Base-by-base conservation (phyloP, 768 basidiomycete genomes). In the Phlebiopsis flavidoalba region DNA sequence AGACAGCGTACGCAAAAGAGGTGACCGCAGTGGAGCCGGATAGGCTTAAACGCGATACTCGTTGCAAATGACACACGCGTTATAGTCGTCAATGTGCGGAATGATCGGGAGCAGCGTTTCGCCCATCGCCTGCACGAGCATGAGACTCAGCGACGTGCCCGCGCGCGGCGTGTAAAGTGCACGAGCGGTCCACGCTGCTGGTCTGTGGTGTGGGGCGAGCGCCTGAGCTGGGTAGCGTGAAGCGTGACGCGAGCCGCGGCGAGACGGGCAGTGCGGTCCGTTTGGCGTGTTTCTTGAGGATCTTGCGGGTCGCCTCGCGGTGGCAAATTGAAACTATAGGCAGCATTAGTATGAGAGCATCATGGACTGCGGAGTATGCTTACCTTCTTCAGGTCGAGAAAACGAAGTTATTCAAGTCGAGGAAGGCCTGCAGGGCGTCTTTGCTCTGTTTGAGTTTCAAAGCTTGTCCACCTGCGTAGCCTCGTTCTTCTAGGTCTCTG, bases 261-360 rank as follows among this genome's bases (percentile, higher is more conserved):
- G 87, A 80, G 64, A 89, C 78, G 0, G 91, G 88, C 8, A 98
- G 76, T 0, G 90, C 85, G 0, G 94, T 96, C 3, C 92, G 86
- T 70, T 96, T 96, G 31, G 91, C 82, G 69, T 95, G 95, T 70
- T 97, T 97, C 79, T 96, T 96, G 55, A 96, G 81, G 61, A 94
- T 94, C 75, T 97, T 97, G 37, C 93, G 84, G 2, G 88, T 90
- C 1, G 94, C 95, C 72, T 96, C 93, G 7, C 87, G 68, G 93
- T 96, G 7, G 91, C 93, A 43, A 81, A 69, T 67, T 93, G 88
- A 69, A 94, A 92, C 89, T 90, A 60, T 2, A 35, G 12, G 52
- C 24, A 47, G 48, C 15, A 26, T 7, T 0, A 46, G n/a, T n/a
- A n/a, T 45, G 53, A 24, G 51, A 6, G 8, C n/a, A 8, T 56